A percentile compares a stretch with the other conserved stretches of the same genome.
Conservation (phyloP, 352 stramenopile species). For the Pythium grandisporangium region DNA sequence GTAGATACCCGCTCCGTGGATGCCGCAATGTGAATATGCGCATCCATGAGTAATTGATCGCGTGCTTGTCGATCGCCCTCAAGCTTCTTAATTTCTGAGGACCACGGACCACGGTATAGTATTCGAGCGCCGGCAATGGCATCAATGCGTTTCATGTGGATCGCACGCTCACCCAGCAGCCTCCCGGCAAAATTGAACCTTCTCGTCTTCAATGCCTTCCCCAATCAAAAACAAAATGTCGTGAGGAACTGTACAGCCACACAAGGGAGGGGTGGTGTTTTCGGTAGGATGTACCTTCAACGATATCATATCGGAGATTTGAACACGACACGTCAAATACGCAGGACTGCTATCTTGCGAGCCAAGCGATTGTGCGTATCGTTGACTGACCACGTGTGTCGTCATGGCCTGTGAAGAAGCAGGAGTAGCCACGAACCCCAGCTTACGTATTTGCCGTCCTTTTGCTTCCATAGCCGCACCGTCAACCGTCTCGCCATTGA, state of each 20-base stretch:
- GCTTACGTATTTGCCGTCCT: slow-evolving; percentile 49
- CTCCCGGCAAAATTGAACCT: slow-evolving; percentile 61
- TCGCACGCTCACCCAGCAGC: slow-evolving; percentile 46
- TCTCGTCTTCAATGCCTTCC: slow-evolving; percentile 35
- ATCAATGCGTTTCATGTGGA: slow-evolving; percentile 56
- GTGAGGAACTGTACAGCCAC: too few relatives aligned
- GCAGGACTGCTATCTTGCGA: too few relatives aligned
- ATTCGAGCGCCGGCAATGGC: slow-evolving; percentile 41
- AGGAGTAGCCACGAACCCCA: slow-evolving; percentile 32
- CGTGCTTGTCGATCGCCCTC: slow-evolving; percentile 46
- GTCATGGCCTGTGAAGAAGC: too few relatives aligned
- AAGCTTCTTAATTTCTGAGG: slow-evolving; percentile 13
- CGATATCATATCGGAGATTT: slow-evolving; percentile 6
- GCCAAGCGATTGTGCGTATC: slow-evolving; percentile 11
- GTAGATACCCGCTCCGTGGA: slow-evolving; percentile 8
- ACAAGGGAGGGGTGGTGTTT: too few relatives aligned
- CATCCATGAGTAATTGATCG: too few relatives aligned
- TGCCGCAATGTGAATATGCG: slow-evolving; percentile 13
- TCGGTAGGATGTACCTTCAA: too few relatives aligned
- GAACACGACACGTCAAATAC: slow-evolving; percentile 20
- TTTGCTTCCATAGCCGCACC: slow-evolving; percentile 38
- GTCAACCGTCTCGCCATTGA: slow-evolving; percentile 51
- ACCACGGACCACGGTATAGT: slow-evolving; percentile 39
- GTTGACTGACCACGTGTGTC: too few relatives aligned
- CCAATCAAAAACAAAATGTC: neutral